Evolutionary conservation across 2,329 filamentous ascomycete species (phyloP).

Genomic region (Aureobasidium subglaciale): DNA sequence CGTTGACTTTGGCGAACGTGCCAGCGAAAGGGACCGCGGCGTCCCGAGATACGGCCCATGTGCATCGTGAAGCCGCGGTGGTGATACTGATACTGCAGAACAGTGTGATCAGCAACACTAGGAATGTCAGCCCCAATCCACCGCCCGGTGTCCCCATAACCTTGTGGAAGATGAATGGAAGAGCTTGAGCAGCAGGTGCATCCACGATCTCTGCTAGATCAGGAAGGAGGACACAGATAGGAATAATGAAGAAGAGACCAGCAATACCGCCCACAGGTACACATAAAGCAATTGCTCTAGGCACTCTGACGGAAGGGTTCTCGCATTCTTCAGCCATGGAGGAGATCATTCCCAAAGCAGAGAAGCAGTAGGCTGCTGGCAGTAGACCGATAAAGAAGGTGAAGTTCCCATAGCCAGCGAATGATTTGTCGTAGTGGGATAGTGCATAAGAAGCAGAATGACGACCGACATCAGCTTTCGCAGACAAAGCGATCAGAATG

Average conservation of each 20-base stretch:
- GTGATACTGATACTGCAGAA: constrained; percentile 51
- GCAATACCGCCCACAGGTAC: constrained; percentile 48
- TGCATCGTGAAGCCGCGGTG: constrained; percentile 40
- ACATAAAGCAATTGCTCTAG: constrained; percentile 46
- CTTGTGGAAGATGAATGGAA: constrained; percentile 45
- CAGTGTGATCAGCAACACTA: constrained; percentile 44
- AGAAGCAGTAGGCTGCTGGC: constrained; percentile 33
- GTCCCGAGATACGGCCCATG: constrained; percentile 42
- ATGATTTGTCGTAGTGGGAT: constrained; percentile 49
- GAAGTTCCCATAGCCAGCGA: constrained; percentile 53
- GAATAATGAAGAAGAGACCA: constrained; percentile 50
- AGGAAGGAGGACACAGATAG: constrained; percentile 47
- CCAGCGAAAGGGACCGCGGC: constrained; percentile 36
- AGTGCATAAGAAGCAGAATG: constrained; percentile 46
- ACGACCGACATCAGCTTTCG: constrained; percentile 47
- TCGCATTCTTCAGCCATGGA: constrained; percentile 56
- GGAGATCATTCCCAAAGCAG: constrained; percentile 55
- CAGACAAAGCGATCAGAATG: constrained; percentile 50
- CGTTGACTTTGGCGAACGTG: constrained; percentile 32
- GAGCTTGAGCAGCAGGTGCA: constrained; percentile 41
- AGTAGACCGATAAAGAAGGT: constrained; percentile 58
- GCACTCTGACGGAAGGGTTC: constrained; percentile 46
- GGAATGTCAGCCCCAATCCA: constrained; percentile 41
- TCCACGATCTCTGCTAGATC: constrained; percentile 39
- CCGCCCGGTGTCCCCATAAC: constrained; percentile 45